Conservation (phyloP, 2,329 filamentous ascomycete genomes). For the Ophiostoma quercus region DNA sequence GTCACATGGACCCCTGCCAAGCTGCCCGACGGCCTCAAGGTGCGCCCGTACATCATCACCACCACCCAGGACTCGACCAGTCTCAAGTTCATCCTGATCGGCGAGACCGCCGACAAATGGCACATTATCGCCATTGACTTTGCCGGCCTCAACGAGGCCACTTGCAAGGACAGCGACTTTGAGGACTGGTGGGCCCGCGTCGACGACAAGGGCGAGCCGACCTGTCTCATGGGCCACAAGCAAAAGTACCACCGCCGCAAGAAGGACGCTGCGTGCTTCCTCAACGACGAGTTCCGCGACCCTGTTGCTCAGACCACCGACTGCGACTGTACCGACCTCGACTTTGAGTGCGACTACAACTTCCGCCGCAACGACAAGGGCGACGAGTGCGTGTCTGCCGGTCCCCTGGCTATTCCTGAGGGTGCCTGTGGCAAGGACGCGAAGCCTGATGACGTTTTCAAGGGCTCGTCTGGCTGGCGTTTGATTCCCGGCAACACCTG, state of each 20-base stretch:
- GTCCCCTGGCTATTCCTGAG: slow-evolving; percentile 59
- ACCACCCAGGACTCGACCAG: slow-evolving; percentile 91
- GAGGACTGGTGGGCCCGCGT: slow-evolving; percentile 84
- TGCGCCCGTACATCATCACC: slow-evolving; percentile 69
- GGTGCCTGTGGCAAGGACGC: slow-evolving; percentile 61
- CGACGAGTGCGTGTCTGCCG: slow-evolving; percentile 62
- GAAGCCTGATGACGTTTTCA: slow-evolving; percentile 65
- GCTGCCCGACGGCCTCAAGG: slow-evolving; percentile 59
- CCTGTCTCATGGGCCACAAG: slow-evolving; percentile 93
- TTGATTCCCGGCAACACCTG: slow-evolving; percentile 81
- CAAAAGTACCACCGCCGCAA: slow-evolving; percentile 83
- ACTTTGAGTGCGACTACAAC: slow-evolving; percentile 97
- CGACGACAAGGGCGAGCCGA: slow-evolving; percentile 72
- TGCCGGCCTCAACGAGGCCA: slow-evolving; percentile 68
- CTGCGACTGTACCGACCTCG: slow-evolving; percentile 75
- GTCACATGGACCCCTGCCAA: slow-evolving; percentile 71
- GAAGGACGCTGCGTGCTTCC: slow-evolving; percentile 80
- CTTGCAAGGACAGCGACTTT: slow-evolving; percentile 73
- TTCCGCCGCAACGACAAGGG: slow-evolving; percentile 64
- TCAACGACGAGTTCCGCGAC: slow-evolving; percentile 79
- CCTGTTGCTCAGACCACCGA: slow-evolving; percentile 62
- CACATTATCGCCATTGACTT: slow-evolving; percentile 78
- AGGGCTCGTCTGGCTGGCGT: slow-evolving; percentile 83
- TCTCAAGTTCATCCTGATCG: slow-evolving; percentile 80
- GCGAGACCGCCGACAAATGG: slow-evolving; percentile 50